Conservation (phyloP, 1,139 yeast species). For the Geotrichum reessii region DNA sequence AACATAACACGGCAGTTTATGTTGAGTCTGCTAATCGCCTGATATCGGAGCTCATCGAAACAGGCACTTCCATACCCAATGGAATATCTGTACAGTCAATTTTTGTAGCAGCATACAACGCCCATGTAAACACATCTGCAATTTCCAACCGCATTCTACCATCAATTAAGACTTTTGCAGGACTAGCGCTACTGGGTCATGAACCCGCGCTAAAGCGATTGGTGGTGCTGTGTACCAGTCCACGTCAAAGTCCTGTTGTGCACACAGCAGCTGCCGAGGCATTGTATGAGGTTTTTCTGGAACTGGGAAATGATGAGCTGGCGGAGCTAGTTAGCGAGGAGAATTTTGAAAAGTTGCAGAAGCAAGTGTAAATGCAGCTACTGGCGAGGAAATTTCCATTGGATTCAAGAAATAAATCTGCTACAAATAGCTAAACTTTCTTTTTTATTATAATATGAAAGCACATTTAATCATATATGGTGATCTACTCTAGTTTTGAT, state of each 20-base stretch:
- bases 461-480: too few relatives aligned
- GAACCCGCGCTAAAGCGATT: constrained; percentile 21
- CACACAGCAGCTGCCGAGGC: not conserved
- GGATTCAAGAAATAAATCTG: too few relatives aligned
- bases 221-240: constrained; percentile 20
- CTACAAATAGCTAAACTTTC: too few relatives aligned
- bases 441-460: too few relatives aligned
- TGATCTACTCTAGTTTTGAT: too few relatives aligned
- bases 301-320: constrained; percentile 1
- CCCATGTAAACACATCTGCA: constrained; percentile 24
- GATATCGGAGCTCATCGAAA: constrained; percentile 19
- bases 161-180: constrained; percentile 22
- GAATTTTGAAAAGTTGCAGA: not conserved
- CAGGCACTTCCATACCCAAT: constrained; percentile 19
- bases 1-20: constrained; percentile 14
- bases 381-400: not conserved
- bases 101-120: constrained; percentile 24
- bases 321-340: constrained; percentile 3
- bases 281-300: constrained; percentile 4
- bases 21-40: constrained; percentile 20
- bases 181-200: constrained; percentile 23
- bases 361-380: not conserved
- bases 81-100: constrained; percentile 14
- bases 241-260: not conserved
- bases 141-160: constrained; percentile 19